Base-by-base conservation (phyloP, 805 yeast species). In the Ogataea populi-albae region DNA sequence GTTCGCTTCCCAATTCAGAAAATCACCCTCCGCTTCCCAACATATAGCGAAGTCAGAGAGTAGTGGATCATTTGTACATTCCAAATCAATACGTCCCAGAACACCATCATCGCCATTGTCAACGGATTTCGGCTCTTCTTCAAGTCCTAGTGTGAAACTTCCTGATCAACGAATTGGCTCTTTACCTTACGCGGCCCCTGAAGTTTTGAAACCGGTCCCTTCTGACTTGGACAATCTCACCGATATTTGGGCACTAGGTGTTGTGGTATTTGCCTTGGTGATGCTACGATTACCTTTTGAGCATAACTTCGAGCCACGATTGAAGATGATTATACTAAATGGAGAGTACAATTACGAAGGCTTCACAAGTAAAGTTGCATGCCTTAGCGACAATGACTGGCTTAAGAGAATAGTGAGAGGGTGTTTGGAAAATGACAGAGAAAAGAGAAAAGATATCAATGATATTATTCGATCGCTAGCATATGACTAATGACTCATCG, bases 231-330 rank as follows among this genome's bases (percentile, higher is more conserved):
- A 82, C 2, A 80, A 85, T 2, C 64, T 76, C 25, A 81, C 89
- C 1, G 98, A 89, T 61, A 71, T 86, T 4, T 89, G 97, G 97
- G 95, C 96, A 0, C 69, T 85, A 29, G 98, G 97, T 4, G 85
- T 88, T 1, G 62, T 84, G 44, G 49, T 82, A 4, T 88, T 76
- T 57, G 79, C 94, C 1, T 73, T 87, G 75, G 60, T 80, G 19
- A 72, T 77, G 17, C 89, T 94, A 0, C 75, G 71, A 44, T 59
- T 89, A 33, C 96, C 96, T 1, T 89, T 89, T 62, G 79, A 77
- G 41, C 95, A 88, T 54, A 74, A 74, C n/a, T 84, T 79, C 55
- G 88, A 85, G 49, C 95, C 95, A 8, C 66, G 88, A 43, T 65
- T 89, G 42, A 71, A 86, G 26, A 76, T 84, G 9, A 72, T 78